A percentile compares a stretch with the other conserved stretches of the same genome.
Evolutionary conservation across 345 rosid genomes (phyloP).

Genomic region (Eucalyptus pauciflora): DNA sequence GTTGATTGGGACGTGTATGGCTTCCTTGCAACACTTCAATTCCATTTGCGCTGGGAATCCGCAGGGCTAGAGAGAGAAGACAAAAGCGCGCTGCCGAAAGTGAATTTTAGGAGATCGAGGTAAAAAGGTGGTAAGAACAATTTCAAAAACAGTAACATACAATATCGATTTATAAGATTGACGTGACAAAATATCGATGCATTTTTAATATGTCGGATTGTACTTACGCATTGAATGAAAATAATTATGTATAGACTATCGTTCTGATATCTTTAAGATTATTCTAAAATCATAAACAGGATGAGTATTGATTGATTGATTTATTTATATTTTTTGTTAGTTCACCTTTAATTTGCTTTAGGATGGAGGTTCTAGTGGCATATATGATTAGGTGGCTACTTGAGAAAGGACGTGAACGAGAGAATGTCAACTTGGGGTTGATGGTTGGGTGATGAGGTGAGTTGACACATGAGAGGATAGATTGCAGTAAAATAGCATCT

Average conservation of each 20-base stretch:
- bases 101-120: not conserved
- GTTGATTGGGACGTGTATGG: slow-evolving; percentile 21
- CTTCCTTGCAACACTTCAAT: not conserved
- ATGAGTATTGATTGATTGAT: not conserved
- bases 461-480: not conserved
- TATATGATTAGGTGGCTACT: not conserved
- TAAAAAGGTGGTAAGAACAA: not conserved
- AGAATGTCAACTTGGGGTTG: slow-evolving; percentile 33
- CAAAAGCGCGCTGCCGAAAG: slow-evolving; percentile 15
- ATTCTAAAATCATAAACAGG: not conserved
- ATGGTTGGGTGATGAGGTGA: not conserved
- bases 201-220: not conserved
- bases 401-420: not conserved
- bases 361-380: not conserved
- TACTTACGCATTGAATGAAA: not conserved
- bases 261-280: not conserved
- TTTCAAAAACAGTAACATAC: not conserved
- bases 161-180: not conserved
- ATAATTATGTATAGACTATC: not conserved
- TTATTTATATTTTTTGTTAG: not conserved
- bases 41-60: slow-evolving; percentile 16
- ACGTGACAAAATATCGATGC: not conserved
- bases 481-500: not conserved
- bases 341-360: not conserved
- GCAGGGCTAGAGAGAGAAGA: slow-evolving; percentile 2